Evolutionary conservation across 2,329 filamentous ascomycete genomes (phyloP).

Genomic region (Trichoderma sp.): DNA sequence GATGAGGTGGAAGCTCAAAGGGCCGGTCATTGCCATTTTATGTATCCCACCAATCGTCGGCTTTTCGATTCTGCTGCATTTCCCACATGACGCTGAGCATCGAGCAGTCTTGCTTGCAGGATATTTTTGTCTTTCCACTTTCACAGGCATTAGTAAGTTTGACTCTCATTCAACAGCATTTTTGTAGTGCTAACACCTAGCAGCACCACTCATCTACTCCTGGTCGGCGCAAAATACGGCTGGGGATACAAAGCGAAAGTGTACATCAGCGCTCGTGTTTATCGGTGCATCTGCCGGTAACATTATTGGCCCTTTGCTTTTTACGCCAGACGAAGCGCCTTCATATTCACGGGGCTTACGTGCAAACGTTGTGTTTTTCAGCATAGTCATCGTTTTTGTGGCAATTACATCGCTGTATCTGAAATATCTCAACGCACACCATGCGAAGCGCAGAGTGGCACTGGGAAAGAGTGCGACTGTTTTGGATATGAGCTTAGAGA

Average conservation of each 20-base stretch:
- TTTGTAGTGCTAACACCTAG: slow-evolving; percentile 25
- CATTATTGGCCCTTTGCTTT: slow-evolving; percentile 65
- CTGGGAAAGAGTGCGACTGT: slow-evolving; percentile 62
- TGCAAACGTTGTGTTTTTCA: slow-evolving; percentile 63
- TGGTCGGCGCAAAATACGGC: slow-evolving; percentile 66
- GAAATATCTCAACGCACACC: slow-evolving; percentile 54
- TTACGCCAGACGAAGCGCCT: slow-evolving; percentile 53
- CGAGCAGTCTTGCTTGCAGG: slow-evolving; percentile 55
- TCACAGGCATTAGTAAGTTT: slow-evolving; percentile 45
- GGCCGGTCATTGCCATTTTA: slow-evolving; percentile 55
- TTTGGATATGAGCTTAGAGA: slow-evolving; percentile 61
- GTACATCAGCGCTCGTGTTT: slow-evolving; percentile 64
- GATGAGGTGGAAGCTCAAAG: slow-evolving; percentile 57
- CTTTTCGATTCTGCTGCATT: slow-evolving; percentile 54
- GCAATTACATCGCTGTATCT: slow-evolving; percentile 48
- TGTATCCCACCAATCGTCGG: slow-evolving; percentile 61
- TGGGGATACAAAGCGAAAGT: slow-evolving; percentile 70
- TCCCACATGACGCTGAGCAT: slow-evolving; percentile 49
- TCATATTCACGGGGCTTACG: slow-evolving; percentile 54
- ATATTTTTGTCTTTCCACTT: slow-evolving; percentile 61
- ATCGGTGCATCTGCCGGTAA: slow-evolving; percentile 67
- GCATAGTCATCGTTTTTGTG: slow-evolving; percentile 57
- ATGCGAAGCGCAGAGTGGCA: slow-evolving; percentile 54
- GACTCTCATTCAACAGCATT: slow-evolving; percentile 33
- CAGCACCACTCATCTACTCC: slow-evolving; percentile 59